Evolutionary conservation across 306 rosid species (phyloP).

Genomic region (Fragaria vesca): DNA sequence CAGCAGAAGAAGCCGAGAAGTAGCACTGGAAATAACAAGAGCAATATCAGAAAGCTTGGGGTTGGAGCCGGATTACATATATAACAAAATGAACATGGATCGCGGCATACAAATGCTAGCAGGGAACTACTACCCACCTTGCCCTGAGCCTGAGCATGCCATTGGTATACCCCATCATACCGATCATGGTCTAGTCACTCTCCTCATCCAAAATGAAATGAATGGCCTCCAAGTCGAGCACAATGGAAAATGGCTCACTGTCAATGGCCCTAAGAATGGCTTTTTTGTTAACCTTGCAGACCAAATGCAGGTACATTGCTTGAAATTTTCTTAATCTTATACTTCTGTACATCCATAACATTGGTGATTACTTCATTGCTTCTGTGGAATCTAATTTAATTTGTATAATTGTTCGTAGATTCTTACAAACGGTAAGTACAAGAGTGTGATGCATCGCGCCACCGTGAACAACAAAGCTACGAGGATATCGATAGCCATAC

Average conservation of each 20-base stretch:
- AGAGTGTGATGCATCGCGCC: slow-evolving; percentile 49
- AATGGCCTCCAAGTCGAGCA: slow-evolving; percentile 29
- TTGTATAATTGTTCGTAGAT: slow-evolving; percentile 2
- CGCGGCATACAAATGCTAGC: slow-evolving; percentile 18
- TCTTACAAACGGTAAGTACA: slow-evolving; percentile 54
- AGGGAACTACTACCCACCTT: slow-evolving; percentile 32
- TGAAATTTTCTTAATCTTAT: no score
- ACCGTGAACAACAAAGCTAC: slow-evolving; percentile 40
- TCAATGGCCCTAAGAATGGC: slow-evolving; percentile 17
- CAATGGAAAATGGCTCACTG: slow-evolving; percentile 29
- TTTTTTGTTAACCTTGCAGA: slow-evolving; percentile 27
- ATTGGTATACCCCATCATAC: slow-evolving; percentile 30
- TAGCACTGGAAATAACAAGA: slow-evolving; percentile 15
- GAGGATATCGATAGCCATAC: slow-evolving; percentile 45
- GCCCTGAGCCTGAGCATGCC: slow-evolving; percentile 32
- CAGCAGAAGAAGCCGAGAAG: slow-evolving; percentile 3
- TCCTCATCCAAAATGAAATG: slow-evolving; percentile 25
- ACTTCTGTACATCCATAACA: no score
- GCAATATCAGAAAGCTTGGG: slow-evolving; percentile 33
- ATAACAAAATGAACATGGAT: slow-evolving; percentile 17
- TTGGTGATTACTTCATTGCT: no score
- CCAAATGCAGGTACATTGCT: slow-evolving; percentile 5
- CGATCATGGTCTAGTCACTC: slow-evolving; percentile 24
- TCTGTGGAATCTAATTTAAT: no score
- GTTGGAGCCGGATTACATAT: slow-evolving; percentile 28